These are phyloP conservation scores for Parastagonospora nodorum DNA, from an alignment of 2,329 filamentous ascomycete genomes.

Conservation along the genomic window DNA sequence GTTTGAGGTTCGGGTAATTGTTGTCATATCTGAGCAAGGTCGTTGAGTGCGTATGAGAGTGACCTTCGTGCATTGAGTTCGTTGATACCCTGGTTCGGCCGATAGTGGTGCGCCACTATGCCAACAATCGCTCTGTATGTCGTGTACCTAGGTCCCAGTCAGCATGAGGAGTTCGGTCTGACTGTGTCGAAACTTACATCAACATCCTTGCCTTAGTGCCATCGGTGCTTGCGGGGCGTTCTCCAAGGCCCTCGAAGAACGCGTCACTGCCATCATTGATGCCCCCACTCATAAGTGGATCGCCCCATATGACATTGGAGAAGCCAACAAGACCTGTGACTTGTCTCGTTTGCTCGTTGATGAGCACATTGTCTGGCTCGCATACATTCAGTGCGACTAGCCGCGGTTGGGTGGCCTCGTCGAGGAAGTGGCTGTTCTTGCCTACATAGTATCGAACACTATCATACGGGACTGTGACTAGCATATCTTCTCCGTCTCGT, in stretches of 20 bases:
- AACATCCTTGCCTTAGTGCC: conserved; percentile 45
- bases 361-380: conserved; percentile 55
- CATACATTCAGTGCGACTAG: conserved; percentile 59
- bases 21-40: conserved; percentile 38
- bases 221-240: conserved; percentile 37
- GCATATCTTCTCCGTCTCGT: conserved; percentile 63
- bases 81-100: conserved; percentile 46
- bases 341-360: conserved; percentile 55
- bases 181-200: conserved; percentile 43
- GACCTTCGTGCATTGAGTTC: conserved; percentile 52
- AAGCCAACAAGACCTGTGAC: conserved; percentile 60
- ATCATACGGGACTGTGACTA: conserved; percentile 62
- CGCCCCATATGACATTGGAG: conserved; percentile 61
- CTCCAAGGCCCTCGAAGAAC: conserved; percentile 52
- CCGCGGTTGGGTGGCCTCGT: conserved; percentile 56
- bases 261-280: conserved; percentile 43
- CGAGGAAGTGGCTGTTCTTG: conserved; percentile 52
- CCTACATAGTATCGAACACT: conserved; percentile 58
- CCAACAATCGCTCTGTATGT: conserved; percentile 50
- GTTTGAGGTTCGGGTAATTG: not conserved
- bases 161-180: not conserved
- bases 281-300: conserved; percentile 59
- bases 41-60: conserved; percentile 47
- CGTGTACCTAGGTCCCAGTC: conserved; percentile 46
- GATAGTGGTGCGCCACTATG: conserved; percentile 52